Evolutionary conservation across 495 filamentous ascomycete genomes (phyloP).

Genomic region (Xylaria sp.): DNA sequence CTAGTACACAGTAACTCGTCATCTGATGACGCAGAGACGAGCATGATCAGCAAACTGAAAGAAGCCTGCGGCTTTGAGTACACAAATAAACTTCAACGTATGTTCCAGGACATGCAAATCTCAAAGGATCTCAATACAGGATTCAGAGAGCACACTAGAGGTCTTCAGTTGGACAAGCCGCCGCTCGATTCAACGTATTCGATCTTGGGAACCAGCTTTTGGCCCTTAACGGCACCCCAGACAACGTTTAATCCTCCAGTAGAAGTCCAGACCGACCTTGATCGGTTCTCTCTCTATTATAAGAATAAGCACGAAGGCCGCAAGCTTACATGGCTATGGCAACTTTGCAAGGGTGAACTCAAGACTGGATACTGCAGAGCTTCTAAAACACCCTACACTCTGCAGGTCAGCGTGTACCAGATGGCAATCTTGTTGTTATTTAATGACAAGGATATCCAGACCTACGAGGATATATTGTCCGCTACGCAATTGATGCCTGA

Average conservation of each 20-base stretch:
- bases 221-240: conserved; percentile 85
- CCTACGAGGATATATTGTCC: conserved; percentile 84
- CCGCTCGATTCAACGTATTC: conserved; percentile 81
- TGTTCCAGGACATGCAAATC: conserved; percentile 99
- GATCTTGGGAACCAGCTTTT: conserved; percentile 95
- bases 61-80: conserved; percentile 99
- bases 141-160: conserved; percentile 66
- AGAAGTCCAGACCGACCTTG: conserved; percentile 84
- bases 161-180: conserved; percentile 55
- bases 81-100: conserved; percentile 98
- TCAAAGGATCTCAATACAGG: conserved; percentile 93
- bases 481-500: conserved; percentile 80
- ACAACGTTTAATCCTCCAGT: conserved; percentile 86
- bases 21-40: conserved; percentile 96
- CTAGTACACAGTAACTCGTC: conserved; percentile 93
- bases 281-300: conserved; percentile 90
- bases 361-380: conserved; percentile 91
- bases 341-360: conserved; percentile 96
- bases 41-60: conserved; percentile 99
- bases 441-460: conserved; percentile 86
- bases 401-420: conserved; percentile 96
- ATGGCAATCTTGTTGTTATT: conserved; percentile 97
- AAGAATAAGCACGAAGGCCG: conserved; percentile 93
- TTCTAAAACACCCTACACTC: conserved; percentile 90
- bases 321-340: conserved; percentile 98